phyloP scores from a whole-genome alignment of 75 land plant genomes.

The Larix kaempferi region DNA sequence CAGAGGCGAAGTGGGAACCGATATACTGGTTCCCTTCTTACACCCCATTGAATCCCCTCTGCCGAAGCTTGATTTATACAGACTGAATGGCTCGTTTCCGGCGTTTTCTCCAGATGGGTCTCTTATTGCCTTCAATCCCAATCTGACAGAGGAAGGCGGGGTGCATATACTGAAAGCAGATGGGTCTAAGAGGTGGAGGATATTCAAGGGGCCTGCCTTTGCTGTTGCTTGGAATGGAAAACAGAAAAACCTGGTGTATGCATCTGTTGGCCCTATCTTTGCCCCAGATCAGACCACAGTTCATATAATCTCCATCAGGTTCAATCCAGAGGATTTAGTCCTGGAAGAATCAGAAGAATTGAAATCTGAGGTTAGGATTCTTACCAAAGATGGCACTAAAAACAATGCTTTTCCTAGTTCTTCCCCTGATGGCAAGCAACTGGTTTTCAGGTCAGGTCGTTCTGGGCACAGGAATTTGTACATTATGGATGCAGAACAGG shows the following conservation, averaged over 20 bases:
- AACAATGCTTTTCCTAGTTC: conserved; percentile 76
- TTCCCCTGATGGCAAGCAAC: conserved; percentile 78
- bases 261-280: conserved; percentile 42
- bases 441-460: conserved; percentile 85
- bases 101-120: conserved; percentile 44
- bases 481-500: conserved; percentile 65
- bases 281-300: conserved; percentile 28
- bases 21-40: conserved; percentile 16
- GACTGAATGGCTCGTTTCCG: conserved; percentile 42
- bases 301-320: conserved; percentile 24
- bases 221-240: conserved; percentile 28
- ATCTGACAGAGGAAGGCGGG: conserved; percentile 15
- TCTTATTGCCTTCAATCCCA: conserved; percentile 35
- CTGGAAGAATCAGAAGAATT: conserved; percentile 15
- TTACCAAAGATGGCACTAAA: conserved; percentile 21
- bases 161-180: conserved; percentile 23
- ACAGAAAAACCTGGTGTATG: conserved; percentile 30
- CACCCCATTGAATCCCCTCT: conserved; percentile 26
- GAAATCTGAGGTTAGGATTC: conserved; percentile 21
- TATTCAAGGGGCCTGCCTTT: conserved; percentile 24
- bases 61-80: conserved; percentile 16
- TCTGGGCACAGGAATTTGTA: conserved; percentile 77
- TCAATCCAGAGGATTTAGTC: conserved; percentile 17
- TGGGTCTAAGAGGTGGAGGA: conserved; percentile 36
- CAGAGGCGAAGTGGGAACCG: conserved; percentile 27